Evolutionary conservation across 108 stramenopile species (phyloP).

Genomic region (Pseudonitzschia delicatissima): DNA sequence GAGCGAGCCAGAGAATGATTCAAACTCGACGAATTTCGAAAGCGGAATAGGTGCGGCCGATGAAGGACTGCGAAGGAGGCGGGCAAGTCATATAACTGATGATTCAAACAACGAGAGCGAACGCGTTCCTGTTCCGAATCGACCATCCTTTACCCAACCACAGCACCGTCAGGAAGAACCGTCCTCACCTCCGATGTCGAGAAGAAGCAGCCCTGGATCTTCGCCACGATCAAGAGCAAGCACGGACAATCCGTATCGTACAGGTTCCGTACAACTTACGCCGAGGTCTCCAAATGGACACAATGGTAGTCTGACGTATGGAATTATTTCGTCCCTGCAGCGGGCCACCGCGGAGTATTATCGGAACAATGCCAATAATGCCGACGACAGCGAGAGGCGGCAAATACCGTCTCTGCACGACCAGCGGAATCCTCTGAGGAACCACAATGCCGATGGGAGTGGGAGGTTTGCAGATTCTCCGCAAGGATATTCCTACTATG

Average conservation of each 20-base stretch:
- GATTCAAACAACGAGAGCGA: not conserved
- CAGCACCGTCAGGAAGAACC: not conserved
- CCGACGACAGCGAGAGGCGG: not conserved
- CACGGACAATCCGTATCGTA: conserved; percentile 2
- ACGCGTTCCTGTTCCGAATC: conserved; percentile 4
- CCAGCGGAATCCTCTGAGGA: not conserved
- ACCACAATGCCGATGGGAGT: not conserved
- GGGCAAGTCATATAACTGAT: not conserved
- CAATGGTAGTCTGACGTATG: conserved; percentile 34
- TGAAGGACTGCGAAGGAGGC: not conserved
- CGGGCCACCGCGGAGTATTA: conserved; percentile 19
- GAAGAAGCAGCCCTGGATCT: conserved; percentile 6
- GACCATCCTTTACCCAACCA: conserved; percentile 1
- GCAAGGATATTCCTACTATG: not conserved
- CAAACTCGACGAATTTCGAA: not conserved
- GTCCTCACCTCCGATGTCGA: conserved; percentile 2
- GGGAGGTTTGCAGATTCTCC: not conserved
- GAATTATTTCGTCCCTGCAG: conserved; percentile 32
- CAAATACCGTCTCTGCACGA: conserved; percentile 17
- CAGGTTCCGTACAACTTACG: not conserved
- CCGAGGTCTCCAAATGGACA: conserved; percentile 32
- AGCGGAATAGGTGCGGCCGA: not conserved
- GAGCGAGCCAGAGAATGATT: not conserved
- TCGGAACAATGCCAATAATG: not conserved
- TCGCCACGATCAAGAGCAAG: not conserved